These are phyloP conservation scores for Croton setiger DNA, from an alignment of 441 rosid species.

Conservation along the genomic window DNA sequence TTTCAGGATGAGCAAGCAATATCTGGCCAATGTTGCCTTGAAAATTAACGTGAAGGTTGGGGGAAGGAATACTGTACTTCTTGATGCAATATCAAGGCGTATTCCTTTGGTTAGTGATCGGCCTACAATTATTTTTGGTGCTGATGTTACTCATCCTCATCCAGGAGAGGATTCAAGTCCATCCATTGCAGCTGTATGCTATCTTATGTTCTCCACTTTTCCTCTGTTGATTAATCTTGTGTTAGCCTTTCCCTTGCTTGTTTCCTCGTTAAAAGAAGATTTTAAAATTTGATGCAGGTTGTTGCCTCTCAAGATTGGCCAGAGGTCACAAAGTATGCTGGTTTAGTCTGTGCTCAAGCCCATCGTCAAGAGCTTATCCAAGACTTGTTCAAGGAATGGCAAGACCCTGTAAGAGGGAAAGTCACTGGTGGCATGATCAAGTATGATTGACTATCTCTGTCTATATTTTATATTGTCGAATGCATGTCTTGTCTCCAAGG, in stretches of 20 bases:
- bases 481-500: not conserved
- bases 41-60: conserved; percentile 98
- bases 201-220: not conserved
- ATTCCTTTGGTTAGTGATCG: conserved; percentile 90
- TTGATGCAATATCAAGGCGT: conserved; percentile 81
- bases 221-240: conserved; percentile 4
- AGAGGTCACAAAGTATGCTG: conserved; percentile 86
- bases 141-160: conserved; percentile 98
- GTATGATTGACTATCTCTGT: conserved; percentile 33
- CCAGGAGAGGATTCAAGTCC: conserved; percentile 99
- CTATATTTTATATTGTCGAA: not conserved
- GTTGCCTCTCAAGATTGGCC: conserved; percentile 99
- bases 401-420: conserved; percentile 81
- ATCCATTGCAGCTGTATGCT: conserved; percentile 90
- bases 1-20: conserved; percentile 73
- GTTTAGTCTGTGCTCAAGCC: conserved; percentile 92
- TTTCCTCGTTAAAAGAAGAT: not conserved
- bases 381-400: conserved; percentile 79
- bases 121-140: conserved; percentile 93
- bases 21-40: conserved; percentile 83
- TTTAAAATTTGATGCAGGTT: conserved; percentile 40
- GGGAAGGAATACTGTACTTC: conserved; percentile 90
- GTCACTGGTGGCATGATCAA: conserved; percentile 96
- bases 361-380: conserved; percentile 95
- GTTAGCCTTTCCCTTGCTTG: not conserved